Base-by-base conservation (phyloP, 139 green algal genomes). In the Pleodorina starrii region DNA sequence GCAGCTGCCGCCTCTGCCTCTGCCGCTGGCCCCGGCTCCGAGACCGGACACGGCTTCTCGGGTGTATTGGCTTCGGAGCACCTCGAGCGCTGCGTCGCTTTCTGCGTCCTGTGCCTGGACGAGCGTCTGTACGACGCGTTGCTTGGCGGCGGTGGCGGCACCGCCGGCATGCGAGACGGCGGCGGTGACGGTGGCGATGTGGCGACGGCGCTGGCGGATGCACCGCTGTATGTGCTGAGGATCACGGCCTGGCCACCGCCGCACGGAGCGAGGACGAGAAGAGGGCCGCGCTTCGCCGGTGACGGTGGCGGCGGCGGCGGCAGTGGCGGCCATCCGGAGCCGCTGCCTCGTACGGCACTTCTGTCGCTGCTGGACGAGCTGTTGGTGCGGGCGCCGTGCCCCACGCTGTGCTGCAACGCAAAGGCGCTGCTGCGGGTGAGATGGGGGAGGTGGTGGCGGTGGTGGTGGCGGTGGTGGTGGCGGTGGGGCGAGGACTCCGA, bases 351-450 rank as follows among this genome's bases (percentile, higher is more conserved):
- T n/a, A 23, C 68, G 14, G 32, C 35, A 19, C 35, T 88, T 66
- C 44, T 81, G 46, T n/a, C 46, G 23, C 43, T 87, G 27, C n/a
- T 87, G 59, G 81, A 48, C 16, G 60, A 78, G 29, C 3, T 78
- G 43, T 60, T 87, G 60, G 81, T 50, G 32, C n/a, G 43, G 14
- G 68, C 25, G 48, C 69, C 36, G 43, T 72, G 84, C 51, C 69
- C 84, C 12, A 36, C 12, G 69, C 69, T 89, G 48, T 82, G 69
- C 69, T 89, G 84, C 84, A 77, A 82, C 71, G 11, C 50, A 38
- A 89, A 89, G 69, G 36, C 84, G 38, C 29, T 89, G 1, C 40
- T 89, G 36, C 84, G 84, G 84, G 84, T 88, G 82, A 1, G 77
- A 19, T 21, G 6, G 16, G 2, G 35, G 69, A 14, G 14, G 11